A percentile compares a stretch with the other conserved stretches of the same genome.
These are phyloP conservation scores for Zarea fungicola DNA, from an alignment of 2,329 filamentous ascomycete genomes.

Conservation along the genomic window DNA sequence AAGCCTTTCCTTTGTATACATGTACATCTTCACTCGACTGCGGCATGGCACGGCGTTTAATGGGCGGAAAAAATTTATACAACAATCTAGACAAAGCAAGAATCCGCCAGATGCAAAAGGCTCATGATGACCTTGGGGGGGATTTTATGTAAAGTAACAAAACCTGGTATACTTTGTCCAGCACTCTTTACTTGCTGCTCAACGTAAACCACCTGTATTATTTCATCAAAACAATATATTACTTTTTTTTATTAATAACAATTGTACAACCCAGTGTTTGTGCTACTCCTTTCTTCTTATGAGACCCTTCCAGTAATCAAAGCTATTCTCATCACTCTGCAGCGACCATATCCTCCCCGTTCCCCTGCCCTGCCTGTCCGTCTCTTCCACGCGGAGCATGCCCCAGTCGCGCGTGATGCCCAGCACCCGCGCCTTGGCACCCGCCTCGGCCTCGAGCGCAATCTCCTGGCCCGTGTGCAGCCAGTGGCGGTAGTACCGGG, in stretches of 20 bases:
- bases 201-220: slow-evolving; percentile 13
- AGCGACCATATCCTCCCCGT: slow-evolving; percentile 78
- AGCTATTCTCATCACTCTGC: slow-evolving; percentile 96
- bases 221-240: slow-evolving; percentile 9
- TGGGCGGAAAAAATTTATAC: slow-evolving; percentile 13
- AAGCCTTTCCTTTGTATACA: slow-evolving; percentile 30
- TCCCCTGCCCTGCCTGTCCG: slow-evolving; percentile 63
- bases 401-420: slow-evolving; percentile 94
- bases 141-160: too few relatives aligned
- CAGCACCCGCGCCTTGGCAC: slow-evolving; percentile 67
- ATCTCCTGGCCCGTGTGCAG: slow-evolving; percentile 70
- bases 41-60: slow-evolving; percentile 48
- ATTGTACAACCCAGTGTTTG: not conserved
- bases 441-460: slow-evolving; percentile 75
- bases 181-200: too few relatives aligned
- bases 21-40: slow-evolving; percentile 51
- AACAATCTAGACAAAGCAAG: slow-evolving; percentile 20
- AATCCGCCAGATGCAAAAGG: slow-evolving; percentile 13
- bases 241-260: not conserved
- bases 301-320: slow-evolving; percentile 91
- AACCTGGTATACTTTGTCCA: too few relatives aligned
- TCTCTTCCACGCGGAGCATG: slow-evolving; percentile 76
- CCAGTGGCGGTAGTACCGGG: slow-evolving; percentile 77
- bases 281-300: slow-evolving; percentile 72
- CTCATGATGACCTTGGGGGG: not conserved